phyloP scores from a whole-genome alignment of 352 stramenopile species.

The Globisporangium perplexum region DNA sequence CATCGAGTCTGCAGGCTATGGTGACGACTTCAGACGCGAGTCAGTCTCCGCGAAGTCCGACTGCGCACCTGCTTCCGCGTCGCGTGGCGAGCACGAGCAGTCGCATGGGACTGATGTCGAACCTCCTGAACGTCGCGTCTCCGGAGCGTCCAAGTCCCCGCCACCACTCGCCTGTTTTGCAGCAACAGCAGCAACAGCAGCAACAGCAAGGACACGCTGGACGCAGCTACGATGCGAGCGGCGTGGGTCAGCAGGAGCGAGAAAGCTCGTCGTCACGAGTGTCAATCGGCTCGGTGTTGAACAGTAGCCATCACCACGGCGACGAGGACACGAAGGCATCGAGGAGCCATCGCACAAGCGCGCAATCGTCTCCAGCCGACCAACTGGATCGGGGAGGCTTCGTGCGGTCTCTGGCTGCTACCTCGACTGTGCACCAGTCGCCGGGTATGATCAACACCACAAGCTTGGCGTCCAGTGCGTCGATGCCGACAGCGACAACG shows the following conservation, averaged over 20 bases:
- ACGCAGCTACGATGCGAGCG: constrained; percentile 24
- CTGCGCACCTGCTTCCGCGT: constrained; percentile 50
- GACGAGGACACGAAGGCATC: constrained; percentile 5
- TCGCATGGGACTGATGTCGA: constrained; percentile 75
- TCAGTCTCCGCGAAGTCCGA: constrained; percentile 38
- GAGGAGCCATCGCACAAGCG: background rate
- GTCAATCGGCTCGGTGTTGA: constrained; percentile 15
- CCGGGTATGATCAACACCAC: background rate
- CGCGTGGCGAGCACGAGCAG: constrained; percentile 24
- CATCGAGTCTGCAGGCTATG: constrained; percentile 18
- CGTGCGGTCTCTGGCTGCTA: constrained; percentile 2
- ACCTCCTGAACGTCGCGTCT: constrained; percentile 66
- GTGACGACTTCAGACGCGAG: constrained; percentile 20
- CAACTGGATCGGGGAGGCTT: constrained; percentile 1
- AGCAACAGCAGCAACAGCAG: constrained; percentile 4
- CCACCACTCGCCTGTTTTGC: constrained; percentile 39
- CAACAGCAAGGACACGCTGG: constrained; percentile 11
- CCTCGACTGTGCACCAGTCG: background rate
- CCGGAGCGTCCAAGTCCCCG: constrained; percentile 33
- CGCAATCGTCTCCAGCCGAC: background rate
- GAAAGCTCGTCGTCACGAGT: constrained; percentile 12
- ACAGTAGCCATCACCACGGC: constrained; percentile 7
- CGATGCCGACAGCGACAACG: constrained; percentile 1
- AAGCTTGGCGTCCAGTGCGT: constrained; percentile 3
- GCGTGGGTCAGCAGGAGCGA: constrained; percentile 4